Conservation (phyloP, 148 eudicot species). For the Camellia granthamiana region DNA sequence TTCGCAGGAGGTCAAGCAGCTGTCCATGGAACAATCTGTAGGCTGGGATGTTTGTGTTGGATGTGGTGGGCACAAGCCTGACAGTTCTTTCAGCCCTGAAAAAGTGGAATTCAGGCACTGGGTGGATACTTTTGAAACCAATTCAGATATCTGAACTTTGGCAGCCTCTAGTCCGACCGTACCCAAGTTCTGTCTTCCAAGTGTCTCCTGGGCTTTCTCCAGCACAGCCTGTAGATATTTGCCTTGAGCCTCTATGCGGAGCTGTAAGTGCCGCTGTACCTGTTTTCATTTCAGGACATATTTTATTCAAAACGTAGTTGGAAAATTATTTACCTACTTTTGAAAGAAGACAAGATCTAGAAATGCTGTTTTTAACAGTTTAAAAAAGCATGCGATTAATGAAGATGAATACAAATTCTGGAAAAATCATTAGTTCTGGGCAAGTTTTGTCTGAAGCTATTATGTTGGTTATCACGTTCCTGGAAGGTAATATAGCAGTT, state of each 20-base stretch:
- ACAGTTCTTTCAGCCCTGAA: constrained; percentile 53
- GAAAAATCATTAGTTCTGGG: neutral
- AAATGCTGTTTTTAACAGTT: neutral
- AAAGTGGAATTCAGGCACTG: constrained; percentile 66
- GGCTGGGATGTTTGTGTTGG: constrained; percentile 41
- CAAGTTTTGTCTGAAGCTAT: neutral
- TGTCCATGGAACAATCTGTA: constrained; percentile 62
- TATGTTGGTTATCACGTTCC: neutral
- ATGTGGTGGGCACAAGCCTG: constrained; percentile 40
- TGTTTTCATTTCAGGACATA: constrained; percentile 18
- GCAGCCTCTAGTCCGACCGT: constrained; percentile 75
- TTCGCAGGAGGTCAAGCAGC: constrained; percentile 76
- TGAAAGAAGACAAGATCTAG: neutral
- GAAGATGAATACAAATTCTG: neutral
- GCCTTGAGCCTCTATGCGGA: constrained; percentile 90
- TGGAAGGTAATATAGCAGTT: neutral
- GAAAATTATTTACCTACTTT: neutral
- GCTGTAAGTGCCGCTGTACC: constrained; percentile 89
- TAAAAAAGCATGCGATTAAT: neutral
- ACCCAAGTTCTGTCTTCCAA: constrained; percentile 74
- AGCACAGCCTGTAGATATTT: constrained; percentile 80
- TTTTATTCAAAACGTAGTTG: neutral
- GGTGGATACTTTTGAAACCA: constrained; percentile 69
- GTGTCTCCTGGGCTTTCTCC: constrained; percentile 86
- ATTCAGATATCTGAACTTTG: constrained; percentile 69